Base-by-base conservation (phyloP, 2,329 filamentous ascomycete species). In the Beauveria scarabaeidicola region DNA sequence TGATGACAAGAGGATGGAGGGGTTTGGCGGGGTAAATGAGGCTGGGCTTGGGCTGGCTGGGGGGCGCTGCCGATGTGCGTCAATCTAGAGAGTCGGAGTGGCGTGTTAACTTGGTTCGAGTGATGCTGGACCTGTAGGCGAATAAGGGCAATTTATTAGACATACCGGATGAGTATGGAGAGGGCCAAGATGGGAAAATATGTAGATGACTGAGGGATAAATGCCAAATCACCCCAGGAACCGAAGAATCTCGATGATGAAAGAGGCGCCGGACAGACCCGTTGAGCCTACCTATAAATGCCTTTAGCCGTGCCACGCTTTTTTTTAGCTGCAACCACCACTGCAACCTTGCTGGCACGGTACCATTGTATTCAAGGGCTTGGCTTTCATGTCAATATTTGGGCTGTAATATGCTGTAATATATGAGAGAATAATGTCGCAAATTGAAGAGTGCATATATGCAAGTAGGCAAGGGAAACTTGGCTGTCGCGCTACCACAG, bases 211-310 rank as follows among this genome's bases (percentile, higher is more conserved):
- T 52, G 55, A 58, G 55, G 55, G 55, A 58, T 52, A 58, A 58
- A 52, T 1, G 27, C 0, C 15, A 7, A 23, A 40, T 36, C 8
- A 19, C 19, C 3, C 36, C 15, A 51, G 55, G 36, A 51, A 32
- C 17, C 36, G 25, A 32, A 38, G 23, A 29, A 58, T 51, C 46
- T 58, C 55, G 55, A 58, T 58, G 55, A 58, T 51, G 38, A 44
- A 58, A 58, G 55, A 58, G 55, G 54, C 54, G 54, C 44, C 32
- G 53, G 41, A 17, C 32, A 29, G 46, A 58, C 55, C 55, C 47
- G 55, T 51, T 25, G 55, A 32, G 44, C 32, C 21, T 15, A 36
- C 11, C 32, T 38, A 55, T 57, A 29, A 40, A 36, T 27, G 54
- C 21, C 29, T 40, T 46, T 40, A 29, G 13, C 32, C n/a, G 19